Base-by-base conservation (phyloP, 83 land plant genomes). In the Diphasiastrum complanatum region DNA sequence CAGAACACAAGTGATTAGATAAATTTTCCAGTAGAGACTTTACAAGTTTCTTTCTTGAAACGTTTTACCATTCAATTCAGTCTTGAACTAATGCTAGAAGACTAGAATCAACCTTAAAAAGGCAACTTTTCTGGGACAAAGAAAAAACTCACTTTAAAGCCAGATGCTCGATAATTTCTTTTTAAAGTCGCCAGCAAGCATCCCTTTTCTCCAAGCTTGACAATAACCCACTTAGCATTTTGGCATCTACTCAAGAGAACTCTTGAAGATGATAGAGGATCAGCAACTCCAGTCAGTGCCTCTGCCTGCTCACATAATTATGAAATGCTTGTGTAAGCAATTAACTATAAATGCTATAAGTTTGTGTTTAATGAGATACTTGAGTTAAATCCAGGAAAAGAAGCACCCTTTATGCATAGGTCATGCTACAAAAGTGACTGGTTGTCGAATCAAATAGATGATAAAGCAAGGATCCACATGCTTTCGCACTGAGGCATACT, bases 141-240 rank as follows among this genome's bases (percentile, higher is more conserved):
- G 10, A 56, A 48, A n/a, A 51, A 31, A 18, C 11, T 65, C 81
- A 85, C 85, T 81, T 81, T 30, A 81, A 81, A 37, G 79, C 79
- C 83, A 4, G 96, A 91, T 16, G 79, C 85, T 58, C 72, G 78
- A 32, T 72, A 68, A 5, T 75, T 56, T 57, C 74, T 70, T 20
- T 80, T 66, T 20, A 37, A n/a, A 33, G 80, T 71, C 0, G 82
- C 73, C 54, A 90, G 47, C 53, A 90, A 58, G 4, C 87, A 90
- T 56, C 96, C 96, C 53, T 61, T 71, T 2, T 79, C 40, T 16
- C 91, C 96, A 85, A 90, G 51, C 66, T 90, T 90, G 6, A 90
- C 65, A 35, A 86, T 72, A 4, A 90, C 91, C 91, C 96, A 90
- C 33, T 83, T 83, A 20, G 88, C 75, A 8, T 63, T 68, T 1